Conservation (phyloP, 2,329 filamentous ascomycete species). For the Colletotrichum lentis region DNA sequence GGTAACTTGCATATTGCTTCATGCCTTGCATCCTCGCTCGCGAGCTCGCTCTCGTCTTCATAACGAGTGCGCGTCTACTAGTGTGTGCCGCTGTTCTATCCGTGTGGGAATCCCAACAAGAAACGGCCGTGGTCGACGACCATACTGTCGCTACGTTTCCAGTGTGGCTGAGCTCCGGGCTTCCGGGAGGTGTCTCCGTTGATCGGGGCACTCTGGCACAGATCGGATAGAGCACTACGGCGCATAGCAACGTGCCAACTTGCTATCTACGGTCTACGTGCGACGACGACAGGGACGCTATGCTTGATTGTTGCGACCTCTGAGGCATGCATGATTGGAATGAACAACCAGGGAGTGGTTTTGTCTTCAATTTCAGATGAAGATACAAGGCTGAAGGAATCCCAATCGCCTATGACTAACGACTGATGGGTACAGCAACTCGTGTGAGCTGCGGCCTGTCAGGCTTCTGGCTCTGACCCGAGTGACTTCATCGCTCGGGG, state of each 20-base stretch:
- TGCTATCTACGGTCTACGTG: constrained; percentile 17
- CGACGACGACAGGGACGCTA: constrained; percentile 6
- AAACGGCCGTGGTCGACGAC: constrained; percentile 16
- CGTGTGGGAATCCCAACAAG: constrained; percentile 12
- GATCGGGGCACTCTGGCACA: constrained; percentile 20
- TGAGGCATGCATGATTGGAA: not conserved
- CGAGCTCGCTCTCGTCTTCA: constrained; percentile 19
- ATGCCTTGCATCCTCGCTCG: not conserved
- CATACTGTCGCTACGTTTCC: constrained; percentile 19
- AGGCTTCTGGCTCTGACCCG: not conserved
- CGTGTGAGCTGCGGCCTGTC: constrained; percentile 9
- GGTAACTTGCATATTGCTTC: constrained; percentile 20
- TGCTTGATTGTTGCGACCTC: constrained; percentile 2
- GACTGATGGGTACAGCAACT: constrained; percentile 9
- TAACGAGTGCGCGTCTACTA: not conserved
- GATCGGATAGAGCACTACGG: constrained; percentile 24
- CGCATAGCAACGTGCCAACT: constrained; percentile 1
- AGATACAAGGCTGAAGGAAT: constrained; percentile 26
- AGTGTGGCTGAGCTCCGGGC: constrained; percentile 36
- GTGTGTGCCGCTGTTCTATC: constrained; percentile 1
- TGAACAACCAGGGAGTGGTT: not conserved
- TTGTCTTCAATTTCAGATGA: not conserved
- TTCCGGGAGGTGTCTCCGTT: constrained; percentile 35
- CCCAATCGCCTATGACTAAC: not conserved
- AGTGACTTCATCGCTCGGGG: constrained; percentile 31